A percentile compares a stretch with the other conserved stretches of the same genome.
Conservation (phyloP, 441 rosid species). For the Melastoma candidum region DNA sequence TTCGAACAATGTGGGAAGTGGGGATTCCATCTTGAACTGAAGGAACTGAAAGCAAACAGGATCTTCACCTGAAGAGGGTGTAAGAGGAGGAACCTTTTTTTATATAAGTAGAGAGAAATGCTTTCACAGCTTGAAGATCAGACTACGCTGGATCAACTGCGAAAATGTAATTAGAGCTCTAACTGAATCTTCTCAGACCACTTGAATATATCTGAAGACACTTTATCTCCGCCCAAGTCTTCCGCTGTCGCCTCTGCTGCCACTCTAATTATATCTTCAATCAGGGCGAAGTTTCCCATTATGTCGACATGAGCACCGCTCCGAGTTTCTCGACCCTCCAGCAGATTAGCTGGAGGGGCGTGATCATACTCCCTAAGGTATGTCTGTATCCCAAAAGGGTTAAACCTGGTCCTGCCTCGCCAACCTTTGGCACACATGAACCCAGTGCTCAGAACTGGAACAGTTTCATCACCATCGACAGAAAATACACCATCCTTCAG, state of each 20-base stretch:
- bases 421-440: slow-evolving; percentile 74
- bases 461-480: slow-evolving; percentile 54
- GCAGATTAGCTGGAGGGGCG: slow-evolving; percentile 33
- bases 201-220: too few relatives aligned
- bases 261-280: slow-evolving; percentile 49
- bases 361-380: slow-evolving; percentile 45
- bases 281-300: slow-evolving; percentile 50
- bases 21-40: too few relatives aligned
- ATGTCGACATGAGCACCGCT: slow-evolving; percentile 62
- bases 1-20: too few relatives aligned
- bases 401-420: slow-evolving; percentile 61
- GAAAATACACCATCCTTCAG: slow-evolving; percentile 10
- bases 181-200: too few relatives aligned
- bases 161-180: too few relatives aligned
- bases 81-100: too few relatives aligned
- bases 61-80: too few relatives aligned
- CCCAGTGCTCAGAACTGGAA: slow-evolving; percentile 50
- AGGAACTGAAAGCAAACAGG: too few relatives aligned
- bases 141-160: too few relatives aligned
- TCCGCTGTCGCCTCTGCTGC: slow-evolving; percentile 44
- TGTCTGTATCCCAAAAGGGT: slow-evolving; percentile 38
- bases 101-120: too few relatives aligned
- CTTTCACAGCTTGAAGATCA: too few relatives aligned
- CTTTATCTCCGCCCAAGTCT: slow-evolving; percentile 46
- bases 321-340: slow-evolving; percentile 41